Percentiles rank a stretch among this genome's conserved stretches.
These are phyloP conservation scores for Heliocybe sulcata DNA, from an alignment of 1,284 basidiomycete species.

Conservation along the genomic window DNA sequence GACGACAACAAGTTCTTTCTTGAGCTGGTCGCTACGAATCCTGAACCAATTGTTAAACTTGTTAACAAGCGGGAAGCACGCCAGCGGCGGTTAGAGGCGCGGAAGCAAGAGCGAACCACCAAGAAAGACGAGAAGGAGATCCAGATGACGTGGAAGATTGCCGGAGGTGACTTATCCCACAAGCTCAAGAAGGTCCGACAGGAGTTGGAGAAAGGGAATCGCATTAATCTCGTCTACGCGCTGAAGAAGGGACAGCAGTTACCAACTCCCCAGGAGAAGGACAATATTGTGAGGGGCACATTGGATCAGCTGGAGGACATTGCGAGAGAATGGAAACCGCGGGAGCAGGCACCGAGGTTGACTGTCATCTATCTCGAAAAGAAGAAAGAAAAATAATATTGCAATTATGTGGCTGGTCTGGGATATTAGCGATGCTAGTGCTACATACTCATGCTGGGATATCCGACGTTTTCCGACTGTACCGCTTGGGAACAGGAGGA, in stretches of 20 bases:
- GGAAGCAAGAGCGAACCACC: conserved; percentile 23
- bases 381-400: neutral
- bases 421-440: conserved; percentile 7
- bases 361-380: conserved; percentile 32
- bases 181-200: conserved; percentile 57
- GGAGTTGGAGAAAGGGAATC: conserved; percentile 52
- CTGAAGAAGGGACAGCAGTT: conserved; percentile 34
- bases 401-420: conserved; percentile 6
- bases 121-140: conserved; percentile 56
- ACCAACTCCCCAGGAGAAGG: conserved; percentile 27
- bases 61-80: conserved; percentile 29
- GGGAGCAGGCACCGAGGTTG: conserved; percentile 28
- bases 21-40: conserved; percentile 39
- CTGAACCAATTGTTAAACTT: conserved; percentile 47
- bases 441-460: conserved; percentile 15
- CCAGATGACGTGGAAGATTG: conserved; percentile 67
- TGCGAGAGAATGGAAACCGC: conserved; percentile 43
- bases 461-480: neutral
- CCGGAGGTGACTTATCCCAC: conserved; percentile 51
- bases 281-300: conserved; percentile 32
- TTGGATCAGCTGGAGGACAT: conserved; percentile 34
- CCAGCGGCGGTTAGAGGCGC: conserved; percentile 26
- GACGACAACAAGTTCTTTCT: conserved; percentile 35
- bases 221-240: conserved; percentile 51
- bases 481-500: conserved; percentile 21